Base-by-base conservation (phyloP, 441 rosid genomes). In the Croton setiger region DNA sequence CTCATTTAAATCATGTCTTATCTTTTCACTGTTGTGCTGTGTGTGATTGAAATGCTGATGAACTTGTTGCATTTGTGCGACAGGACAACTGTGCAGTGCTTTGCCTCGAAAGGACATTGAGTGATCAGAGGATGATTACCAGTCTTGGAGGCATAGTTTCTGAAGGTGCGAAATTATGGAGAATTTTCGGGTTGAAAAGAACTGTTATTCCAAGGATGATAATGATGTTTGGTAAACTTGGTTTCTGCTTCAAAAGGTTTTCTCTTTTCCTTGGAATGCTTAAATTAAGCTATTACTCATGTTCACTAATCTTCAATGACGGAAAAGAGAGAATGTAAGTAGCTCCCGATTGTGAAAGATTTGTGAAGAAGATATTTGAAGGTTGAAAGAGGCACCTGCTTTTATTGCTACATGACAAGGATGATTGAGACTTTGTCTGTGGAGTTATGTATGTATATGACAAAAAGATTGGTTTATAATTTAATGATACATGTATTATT, bases 21-120 rank as follows among this genome's bases (percentile, higher is more conserved):
- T 39, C 21, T 66, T 43, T 68, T 44, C 56, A 54, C 54, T 44
- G 43, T 68, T 56, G 56, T 44, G 21, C 58, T 8, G 31, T 44
- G 55, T 9, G 45, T 17, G 33, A 4, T 11, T 47, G 17, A 53
- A 67, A 44, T 21, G 39, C 54, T 56, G n/a, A 56, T 44, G 71
- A 67, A 33, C 41, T 27, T 56, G 43, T 23, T 7, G 35, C 49
- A 20, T 5, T 53, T 18, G 5, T 21, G 3, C 37, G 49, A 67
- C 52, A 23, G 31, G 23, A 61, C n/a, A 21, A 13, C 4, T 21
- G 10, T 2, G 59, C 20, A 17, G 4, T 41, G 17, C 47, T 45
- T 45, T 27, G 31, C 31, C 1, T 8, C 9, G 10, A 21, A 1
- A 2, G 60, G 60, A 27, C 35, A 11, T 54, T 54, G 14, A 12